These are phyloP conservation scores for Boletus edulis DNA, from an alignment of 768 basidiomycete genomes.

Conservation along the genomic window DNA sequence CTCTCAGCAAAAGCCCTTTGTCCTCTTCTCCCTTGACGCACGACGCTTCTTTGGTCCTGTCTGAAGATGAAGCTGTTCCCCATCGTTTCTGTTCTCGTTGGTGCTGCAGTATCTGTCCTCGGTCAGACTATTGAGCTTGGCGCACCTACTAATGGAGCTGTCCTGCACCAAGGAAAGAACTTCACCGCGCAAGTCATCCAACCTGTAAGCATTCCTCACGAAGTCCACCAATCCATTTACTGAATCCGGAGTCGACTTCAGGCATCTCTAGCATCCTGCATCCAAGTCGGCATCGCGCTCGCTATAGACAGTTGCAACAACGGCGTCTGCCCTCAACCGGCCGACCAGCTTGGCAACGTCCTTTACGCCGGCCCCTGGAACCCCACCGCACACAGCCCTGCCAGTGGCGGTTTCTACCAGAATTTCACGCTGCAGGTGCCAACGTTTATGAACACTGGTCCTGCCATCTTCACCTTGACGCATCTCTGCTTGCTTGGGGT, in stretches of 20 bases:
- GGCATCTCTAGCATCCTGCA: slow-evolving; percentile 17
- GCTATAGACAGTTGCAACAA: slow-evolving; percentile 19
- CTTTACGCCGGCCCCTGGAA: slow-evolving; percentile 31
- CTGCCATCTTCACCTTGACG: slow-evolving; percentile 29
- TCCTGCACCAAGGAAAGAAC: slow-evolving; percentile 14
- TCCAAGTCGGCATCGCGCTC: slow-evolving; percentile 33
- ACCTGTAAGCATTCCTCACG: slow-evolving; percentile 17
- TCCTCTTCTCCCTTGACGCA: no score
- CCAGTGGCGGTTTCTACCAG: slow-evolving; percentile 29
- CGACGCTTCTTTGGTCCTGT: no score
- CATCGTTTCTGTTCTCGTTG: neutral
- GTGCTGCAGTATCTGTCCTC: slow-evolving; percentile 9
- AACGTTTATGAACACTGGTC: slow-evolving; percentile 4
- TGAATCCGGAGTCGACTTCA: neutral
- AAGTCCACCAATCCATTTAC: no score
- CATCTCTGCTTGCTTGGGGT: slow-evolving; percentile 32
- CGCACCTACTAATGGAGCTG: slow-evolving; percentile 16
- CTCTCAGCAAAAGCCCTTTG: no score
- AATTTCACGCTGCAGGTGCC: slow-evolving; percentile 27
- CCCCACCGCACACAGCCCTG: slow-evolving; percentile 11
- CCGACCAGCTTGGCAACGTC: slow-evolving; percentile 20
- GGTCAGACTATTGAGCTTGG: slow-evolving; percentile 30
- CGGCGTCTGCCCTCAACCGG: slow-evolving; percentile 23
- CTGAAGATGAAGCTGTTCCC: slow-evolving; percentile 17
- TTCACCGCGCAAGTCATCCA: slow-evolving; percentile 19